Conservation (phyloP, 768 basidiomycete genomes). For the Paxillus ammoniavirescens region DNA sequence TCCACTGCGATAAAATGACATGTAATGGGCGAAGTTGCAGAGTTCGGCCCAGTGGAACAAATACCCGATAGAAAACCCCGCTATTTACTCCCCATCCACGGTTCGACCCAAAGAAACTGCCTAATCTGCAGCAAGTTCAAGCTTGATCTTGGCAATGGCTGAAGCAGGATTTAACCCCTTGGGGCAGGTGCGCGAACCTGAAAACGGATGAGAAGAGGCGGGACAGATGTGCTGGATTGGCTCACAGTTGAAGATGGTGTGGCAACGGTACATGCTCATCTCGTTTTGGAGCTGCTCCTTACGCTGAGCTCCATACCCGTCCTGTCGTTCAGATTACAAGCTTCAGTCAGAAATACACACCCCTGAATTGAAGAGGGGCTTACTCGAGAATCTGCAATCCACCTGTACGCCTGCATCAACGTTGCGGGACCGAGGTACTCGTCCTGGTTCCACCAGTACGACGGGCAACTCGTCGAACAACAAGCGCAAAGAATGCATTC, state of each 20-base stretch:
- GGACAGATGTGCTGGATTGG: constrained; percentile 1
- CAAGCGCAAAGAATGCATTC: constrained; percentile 97
- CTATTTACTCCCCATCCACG: background rate
- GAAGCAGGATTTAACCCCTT: constrained; percentile 93
- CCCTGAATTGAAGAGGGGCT: constrained; percentile 23
- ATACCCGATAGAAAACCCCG: background rate
- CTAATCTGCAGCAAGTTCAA: constrained; percentile 79
- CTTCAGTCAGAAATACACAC: background rate
- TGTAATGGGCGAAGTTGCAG: background rate
- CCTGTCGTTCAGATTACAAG: constrained; percentile 40
- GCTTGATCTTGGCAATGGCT: constrained; percentile 92
- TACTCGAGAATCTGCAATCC: constrained; percentile 96
- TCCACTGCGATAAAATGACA: background rate
- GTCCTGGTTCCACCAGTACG: constrained; percentile 99
- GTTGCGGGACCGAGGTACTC: constrained; percentile 97
- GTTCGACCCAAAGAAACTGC: background rate
- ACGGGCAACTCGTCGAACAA: constrained; percentile 96
- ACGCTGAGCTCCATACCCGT: constrained; percentile 72
- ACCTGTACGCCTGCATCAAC: constrained; percentile 94
- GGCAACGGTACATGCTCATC: constrained; percentile 95
- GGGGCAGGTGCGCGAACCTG: constrained; percentile 89
- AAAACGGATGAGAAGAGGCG: background rate
- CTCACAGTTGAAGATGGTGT: constrained; percentile 96
- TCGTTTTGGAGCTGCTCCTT: constrained; percentile 95
- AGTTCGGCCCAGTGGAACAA: background rate